phyloP scores from a whole-genome alignment of 2,329 filamentous ascomycete genomes.

The Hymenotorrendiella dingleyae region DNA sequence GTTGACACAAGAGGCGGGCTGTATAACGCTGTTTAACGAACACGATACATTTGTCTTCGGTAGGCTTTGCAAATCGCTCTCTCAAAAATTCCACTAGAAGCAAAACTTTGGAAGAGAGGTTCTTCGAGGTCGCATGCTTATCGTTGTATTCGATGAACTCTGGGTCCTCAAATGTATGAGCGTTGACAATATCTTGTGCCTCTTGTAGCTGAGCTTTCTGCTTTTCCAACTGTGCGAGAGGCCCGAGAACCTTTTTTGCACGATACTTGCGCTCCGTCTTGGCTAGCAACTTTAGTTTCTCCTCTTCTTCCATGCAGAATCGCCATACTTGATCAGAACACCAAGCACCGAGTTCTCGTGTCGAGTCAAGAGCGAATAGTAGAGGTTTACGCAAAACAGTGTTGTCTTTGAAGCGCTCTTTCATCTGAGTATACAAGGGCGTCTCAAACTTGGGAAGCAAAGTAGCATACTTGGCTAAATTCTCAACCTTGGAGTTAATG shows the following conservation, averaged over 20 bases:
- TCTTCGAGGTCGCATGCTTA: slow-evolving; percentile 14
- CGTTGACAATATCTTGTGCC: slow-evolving; percentile 50
- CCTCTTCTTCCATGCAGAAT: slow-evolving; percentile 58
- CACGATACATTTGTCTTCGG: slow-evolving; percentile 69
- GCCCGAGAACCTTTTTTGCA: slow-evolving; percentile 20
- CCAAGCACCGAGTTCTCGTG: slow-evolving; percentile 71
- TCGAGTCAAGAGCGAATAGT: slow-evolving; percentile 50
- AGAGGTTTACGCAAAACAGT: slow-evolving; percentile 35
- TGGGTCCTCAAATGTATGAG: slow-evolving; percentile 40
- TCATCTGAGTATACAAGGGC: slow-evolving; percentile 53
- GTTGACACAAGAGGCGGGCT: slow-evolving; percentile 63
- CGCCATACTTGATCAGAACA: slow-evolving; percentile 78
- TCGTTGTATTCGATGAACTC: slow-evolving; percentile 21
- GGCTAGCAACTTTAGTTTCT: slow-evolving; percentile 55
- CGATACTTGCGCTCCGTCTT: slow-evolving; percentile 41
- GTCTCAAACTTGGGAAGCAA: slow-evolving; percentile 54
- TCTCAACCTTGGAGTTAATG: slow-evolving; percentile 54
- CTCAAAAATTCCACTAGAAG: slow-evolving; percentile 55
- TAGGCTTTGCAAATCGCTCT: slow-evolving; percentile 53
- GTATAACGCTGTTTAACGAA: slow-evolving; percentile 79
- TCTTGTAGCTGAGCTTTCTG: slow-evolving; percentile 52
- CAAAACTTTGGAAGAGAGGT: slow-evolving; percentile 68
- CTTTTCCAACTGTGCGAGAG: slow-evolving; percentile 41
- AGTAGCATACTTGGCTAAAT: slow-evolving; percentile 46
- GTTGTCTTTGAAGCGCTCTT: slow-evolving; percentile 42